Base-by-base conservation (phyloP, 73 alveolate genomes). In the Paramecium primaurelia region DNA sequence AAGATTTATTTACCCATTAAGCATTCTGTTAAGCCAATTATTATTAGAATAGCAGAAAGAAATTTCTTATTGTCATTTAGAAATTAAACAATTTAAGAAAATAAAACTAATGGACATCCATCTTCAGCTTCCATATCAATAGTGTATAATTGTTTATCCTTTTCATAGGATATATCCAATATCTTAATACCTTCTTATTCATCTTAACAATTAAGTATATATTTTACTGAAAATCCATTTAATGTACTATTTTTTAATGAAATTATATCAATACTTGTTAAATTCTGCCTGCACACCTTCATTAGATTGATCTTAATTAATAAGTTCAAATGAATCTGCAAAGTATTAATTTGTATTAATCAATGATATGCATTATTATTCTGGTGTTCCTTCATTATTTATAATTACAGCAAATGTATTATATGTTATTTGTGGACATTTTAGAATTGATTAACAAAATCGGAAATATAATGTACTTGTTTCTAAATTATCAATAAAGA, bases 381-480 rank as follows among this genome's bases (percentile, higher is more conserved):
- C 84, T 64, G 9, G 16, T 64, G 28, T 34, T 34, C 84, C 84
- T 9, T 64, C 84, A 32, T 64, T 64, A 20, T 28, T 64, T 64
- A 64, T 64, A 37, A 73, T 73, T 1, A 37, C 37, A 12, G 87
- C 87, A 37, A 73, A 73, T 73, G 58, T 36, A 37, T 73, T 44
- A 34, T 14, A 10, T 34, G 59, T 34, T 4, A 9, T 11, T 3
- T 73, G 28, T 36, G 26, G 10, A 73, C 87, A 73, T 8, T 37
- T 34, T 9, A 22, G 12, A 73, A 73, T 38, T 16, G 87, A 34
- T 36, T 20, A 20, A 73, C 87, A 73, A 73, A 73, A 73, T 73
- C 87, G 40, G 40, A 73, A 73, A 40, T 73, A 73, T 34, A 73
- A 37, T 16, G 87, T 73, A 38, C 58, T 73, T 73, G 59, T 73